phyloP scores from a whole-genome alignment of 441 rosid species.

The Adansonia madagascariensis region DNA sequence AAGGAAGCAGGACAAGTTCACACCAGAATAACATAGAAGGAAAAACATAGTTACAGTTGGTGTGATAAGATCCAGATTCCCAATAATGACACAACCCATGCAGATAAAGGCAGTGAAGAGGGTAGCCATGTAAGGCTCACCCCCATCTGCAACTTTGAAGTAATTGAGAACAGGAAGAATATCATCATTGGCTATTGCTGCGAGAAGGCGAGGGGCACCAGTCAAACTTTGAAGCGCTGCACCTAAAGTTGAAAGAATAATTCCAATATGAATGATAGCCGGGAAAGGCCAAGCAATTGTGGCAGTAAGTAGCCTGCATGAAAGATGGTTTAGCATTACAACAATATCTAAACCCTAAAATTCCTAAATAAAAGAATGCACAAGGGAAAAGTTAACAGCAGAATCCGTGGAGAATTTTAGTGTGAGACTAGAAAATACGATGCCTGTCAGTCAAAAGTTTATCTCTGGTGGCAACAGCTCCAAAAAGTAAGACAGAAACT shows the following conservation, averaged over 20 bases:
- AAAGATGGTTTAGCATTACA: slow-evolving; percentile 31
- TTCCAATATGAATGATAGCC: slow-evolving; percentile 80
- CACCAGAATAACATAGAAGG: slow-evolving; percentile 90
- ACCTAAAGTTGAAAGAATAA: slow-evolving; percentile 96
- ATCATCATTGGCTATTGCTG: slow-evolving; percentile 98
- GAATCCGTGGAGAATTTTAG: background rate
- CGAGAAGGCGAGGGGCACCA: slow-evolving; percentile 97
- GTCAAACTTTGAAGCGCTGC: slow-evolving; percentile 98
- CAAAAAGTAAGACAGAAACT: slow-evolving; percentile 76
- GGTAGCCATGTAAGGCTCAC: slow-evolving; percentile 88
- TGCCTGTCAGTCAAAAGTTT: slow-evolving; percentile 96
- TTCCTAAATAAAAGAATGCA: background rate
- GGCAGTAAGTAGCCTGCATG: slow-evolving; percentile 90
- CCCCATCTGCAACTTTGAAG: slow-evolving; percentile 88
- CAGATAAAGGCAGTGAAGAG: slow-evolving; percentile 92
- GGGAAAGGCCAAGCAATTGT: slow-evolving; percentile 98
- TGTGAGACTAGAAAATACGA: slow-evolving; percentile 14
- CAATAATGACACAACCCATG: slow-evolving; percentile 86
- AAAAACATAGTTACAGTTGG: slow-evolving; percentile 97
- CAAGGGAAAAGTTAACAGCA: background rate
- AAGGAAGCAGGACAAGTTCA: slow-evolving; percentile 98
- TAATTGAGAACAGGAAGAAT: slow-evolving; percentile 95
- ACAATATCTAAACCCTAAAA: slow-evolving; percentile 4
- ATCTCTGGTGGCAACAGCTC: slow-evolving; percentile 89
- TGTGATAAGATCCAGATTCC: slow-evolving; percentile 97